Evolutionary conservation across 345 rosid genomes (phyloP).

Genomic region (Triadica sebifera): DNA sequence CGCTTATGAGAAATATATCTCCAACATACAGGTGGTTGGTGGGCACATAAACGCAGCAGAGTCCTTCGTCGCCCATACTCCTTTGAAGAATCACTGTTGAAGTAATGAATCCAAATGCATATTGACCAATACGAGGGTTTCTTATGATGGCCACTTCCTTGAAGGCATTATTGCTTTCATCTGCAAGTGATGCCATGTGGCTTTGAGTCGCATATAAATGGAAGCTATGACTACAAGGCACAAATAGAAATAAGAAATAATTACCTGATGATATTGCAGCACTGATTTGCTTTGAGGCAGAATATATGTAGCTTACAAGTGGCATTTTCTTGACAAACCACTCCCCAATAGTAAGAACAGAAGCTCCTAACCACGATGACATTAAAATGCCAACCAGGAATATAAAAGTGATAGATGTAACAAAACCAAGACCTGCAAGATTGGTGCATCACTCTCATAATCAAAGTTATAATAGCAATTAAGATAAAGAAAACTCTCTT

Average conservation of each 20-base stretch:
- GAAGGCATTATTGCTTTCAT: slow-evolving; percentile 69
- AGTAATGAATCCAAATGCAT: slow-evolving; percentile 67
- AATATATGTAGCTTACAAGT: slow-evolving; percentile 60
- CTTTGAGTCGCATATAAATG: neutral
- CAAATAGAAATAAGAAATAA: neutral
- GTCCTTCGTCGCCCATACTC: slow-evolving; percentile 55
- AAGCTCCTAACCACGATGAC: slow-evolving; percentile 80
- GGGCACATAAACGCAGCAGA: slow-evolving; percentile 61
- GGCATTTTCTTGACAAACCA: slow-evolving; percentile 86
- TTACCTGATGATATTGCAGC: slow-evolving; percentile 75
- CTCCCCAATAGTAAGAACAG: slow-evolving; percentile 67
- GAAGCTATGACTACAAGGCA: neutral
- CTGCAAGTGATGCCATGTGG: slow-evolving; percentile 29
- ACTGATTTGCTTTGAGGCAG: slow-evolving; percentile 77
- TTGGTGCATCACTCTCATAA: neutral
- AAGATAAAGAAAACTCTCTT: neutral
- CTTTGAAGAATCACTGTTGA: slow-evolving; percentile 58
- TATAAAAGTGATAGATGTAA: slow-evolving; percentile 72
- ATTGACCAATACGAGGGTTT: slow-evolving; percentile 67
- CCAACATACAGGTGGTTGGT: slow-evolving; percentile 69
- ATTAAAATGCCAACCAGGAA: slow-evolving; percentile 66
- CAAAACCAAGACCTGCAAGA: slow-evolving; percentile 62
- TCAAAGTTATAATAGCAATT: neutral
- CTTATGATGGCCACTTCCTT: slow-evolving; percentile 74
- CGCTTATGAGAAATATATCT: slow-evolving; percentile 56